phyloP scores from a whole-genome alignment of 1,139 yeast genomes.

The Yamadazyma triangularis region DNA sequence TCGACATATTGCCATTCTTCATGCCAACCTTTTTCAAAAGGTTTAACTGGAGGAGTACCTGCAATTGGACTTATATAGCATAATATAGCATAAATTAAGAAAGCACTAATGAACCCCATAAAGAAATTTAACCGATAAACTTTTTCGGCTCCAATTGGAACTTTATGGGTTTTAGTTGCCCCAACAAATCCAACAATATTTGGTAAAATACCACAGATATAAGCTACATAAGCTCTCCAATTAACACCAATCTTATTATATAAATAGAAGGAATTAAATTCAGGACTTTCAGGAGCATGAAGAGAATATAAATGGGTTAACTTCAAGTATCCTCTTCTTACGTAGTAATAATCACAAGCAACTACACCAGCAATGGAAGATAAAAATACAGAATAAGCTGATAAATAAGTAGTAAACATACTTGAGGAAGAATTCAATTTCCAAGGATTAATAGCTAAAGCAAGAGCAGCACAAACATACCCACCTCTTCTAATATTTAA shows the following conservation, averaged over 20 bases:
- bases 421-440: conserved; percentile 69
- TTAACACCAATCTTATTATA: conserved; percentile 63
- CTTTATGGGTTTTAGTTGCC: conserved; percentile 56
- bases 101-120: conserved; percentile 64
- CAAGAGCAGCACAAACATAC: conserved; percentile 72
- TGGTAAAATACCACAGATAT: conserved; percentile 71
- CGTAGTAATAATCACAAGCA: conserved; percentile 69
- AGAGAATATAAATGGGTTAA: conserved; percentile 59
- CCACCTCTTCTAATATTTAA: conserved; percentile 81
- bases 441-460: conserved; percentile 86
- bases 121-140: conserved; percentile 72
- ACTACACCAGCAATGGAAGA: conserved; percentile 86
- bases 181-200: conserved; percentile 89
- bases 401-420: conserved; percentile 76
- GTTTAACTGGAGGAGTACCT: conserved; percentile 50
- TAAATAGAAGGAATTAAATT: conserved; percentile 43
- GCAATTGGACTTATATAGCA: conserved; percentile 55
- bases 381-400: conserved; percentile 83
- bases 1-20: conserved; percentile 62
- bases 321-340: conserved; percentile 68
- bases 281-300: conserved; percentile 28
- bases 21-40: conserved; percentile 58
- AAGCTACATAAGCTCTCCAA: conserved; percentile 77
- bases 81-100: conserved; percentile 44
- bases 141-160: conserved; percentile 76